Percentiles rank a stretch among this genome's conserved stretches.
Conservation (phyloP, 805 yeast species). For the Lachancea waltii region DNA sequence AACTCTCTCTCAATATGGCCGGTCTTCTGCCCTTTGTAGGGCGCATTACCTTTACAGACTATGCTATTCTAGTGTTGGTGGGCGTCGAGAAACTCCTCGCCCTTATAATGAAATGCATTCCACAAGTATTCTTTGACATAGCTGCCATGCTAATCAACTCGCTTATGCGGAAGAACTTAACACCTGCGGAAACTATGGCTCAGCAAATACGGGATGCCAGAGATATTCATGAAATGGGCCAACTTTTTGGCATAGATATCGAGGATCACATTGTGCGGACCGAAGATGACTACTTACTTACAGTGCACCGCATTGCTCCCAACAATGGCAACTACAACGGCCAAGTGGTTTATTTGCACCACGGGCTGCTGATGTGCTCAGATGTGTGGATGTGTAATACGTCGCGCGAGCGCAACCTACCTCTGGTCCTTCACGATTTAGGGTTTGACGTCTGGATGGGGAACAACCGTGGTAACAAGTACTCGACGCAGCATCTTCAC, state of each 20-base stretch:
- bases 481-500: constrained; percentile 70
- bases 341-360: constrained; percentile 76
- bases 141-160: constrained; percentile 30
- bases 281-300: constrained; percentile 66
- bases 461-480: constrained; percentile 87
- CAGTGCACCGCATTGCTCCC: constrained; percentile 63
- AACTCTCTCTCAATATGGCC: neutral
- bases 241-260: constrained; percentile 57
- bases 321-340: constrained; percentile 23
- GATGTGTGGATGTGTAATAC: constrained; percentile 67
- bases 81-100: constrained; percentile 46
- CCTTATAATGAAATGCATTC: constrained; percentile 40
- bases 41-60: constrained; percentile 42
- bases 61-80: constrained; percentile 44
- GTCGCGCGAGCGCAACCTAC: constrained; percentile 50
- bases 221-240: constrained; percentile 59
- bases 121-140: constrained; percentile 35
- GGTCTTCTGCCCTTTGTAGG: constrained; percentile 37
- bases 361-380: constrained; percentile 83
- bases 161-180: constrained; percentile 7
- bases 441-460: constrained; percentile 97
- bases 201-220: constrained; percentile 33
- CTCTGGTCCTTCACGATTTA: constrained; percentile 65
- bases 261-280: constrained; percentile 78
- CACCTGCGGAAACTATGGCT: constrained; percentile 16